A percentile compares a stretch with the other conserved stretches of the same genome.
These are phyloP conservation scores for Sporisorium reilianum DNA, from an alignment of 1,284 basidiomycete species.

Conservation along the genomic window DNA sequence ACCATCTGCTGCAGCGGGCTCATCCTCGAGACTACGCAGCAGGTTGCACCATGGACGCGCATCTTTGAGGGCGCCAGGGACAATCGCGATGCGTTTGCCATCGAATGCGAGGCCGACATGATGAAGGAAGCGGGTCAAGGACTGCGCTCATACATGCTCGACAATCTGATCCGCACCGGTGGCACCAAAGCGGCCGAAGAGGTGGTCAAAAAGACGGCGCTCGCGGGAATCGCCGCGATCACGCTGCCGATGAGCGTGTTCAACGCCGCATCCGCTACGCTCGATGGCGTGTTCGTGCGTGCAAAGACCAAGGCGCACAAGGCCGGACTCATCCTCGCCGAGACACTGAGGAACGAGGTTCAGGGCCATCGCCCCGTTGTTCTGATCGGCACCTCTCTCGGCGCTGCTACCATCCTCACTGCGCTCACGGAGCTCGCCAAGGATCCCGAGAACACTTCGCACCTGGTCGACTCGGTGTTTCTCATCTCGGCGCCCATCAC, in stretches of 20 bases:
- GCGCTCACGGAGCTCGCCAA: conserved; percentile 72
- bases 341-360: conserved; percentile 73
- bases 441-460: conserved; percentile 45
- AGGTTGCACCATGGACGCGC: conserved; percentile 44
- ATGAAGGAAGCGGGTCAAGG: conserved; percentile 57
- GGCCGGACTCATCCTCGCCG: conserved; percentile 73
- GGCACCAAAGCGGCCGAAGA: conserved; percentile 67
- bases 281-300: conserved; percentile 71
- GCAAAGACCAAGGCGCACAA: conserved; percentile 50
- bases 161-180: conserved; percentile 49
- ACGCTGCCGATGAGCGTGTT: conserved; percentile 72
- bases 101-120: conserved; percentile 56
- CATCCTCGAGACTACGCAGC: conserved; percentile 52
- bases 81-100: conserved; percentile 57
- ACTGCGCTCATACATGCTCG: conserved; percentile 53
- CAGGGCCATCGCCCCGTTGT: conserved; percentile 74
- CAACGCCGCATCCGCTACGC: conserved; percentile 64
- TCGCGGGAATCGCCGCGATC: conserved; percentile 74
- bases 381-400: conserved; percentile 73
- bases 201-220: conserved; percentile 73
- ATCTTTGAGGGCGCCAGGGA: conserved; percentile 47
- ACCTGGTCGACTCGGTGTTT: conserved; percentile 73
- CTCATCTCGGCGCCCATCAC: conserved; percentile 71
- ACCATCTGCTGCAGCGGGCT: conserved; percentile 61
- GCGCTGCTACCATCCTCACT: conserved; percentile 73